Conservation (phyloP, 73 alveolate genomes). For the Tetrahymena malaccensis region DNA sequence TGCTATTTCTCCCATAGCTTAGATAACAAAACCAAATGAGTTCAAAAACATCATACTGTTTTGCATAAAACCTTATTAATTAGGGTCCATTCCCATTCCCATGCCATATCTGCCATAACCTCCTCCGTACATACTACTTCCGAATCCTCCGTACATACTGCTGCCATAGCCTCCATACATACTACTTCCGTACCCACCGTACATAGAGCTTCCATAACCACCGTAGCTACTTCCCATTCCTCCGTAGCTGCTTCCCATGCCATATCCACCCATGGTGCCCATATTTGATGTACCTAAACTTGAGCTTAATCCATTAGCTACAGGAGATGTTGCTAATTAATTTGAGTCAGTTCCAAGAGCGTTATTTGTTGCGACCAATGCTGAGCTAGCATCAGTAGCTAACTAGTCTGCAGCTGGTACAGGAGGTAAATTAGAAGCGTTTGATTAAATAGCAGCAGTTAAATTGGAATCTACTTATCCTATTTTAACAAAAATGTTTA, state of each 20-base stretch:
- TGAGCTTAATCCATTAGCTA: neutral
- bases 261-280: neutral
- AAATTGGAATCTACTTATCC: neutral
- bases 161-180: neutral
- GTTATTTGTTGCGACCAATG: neutral
- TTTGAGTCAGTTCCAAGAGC: neutral
- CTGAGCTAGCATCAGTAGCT: neutral
- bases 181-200: neutral
- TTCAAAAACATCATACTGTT: neutral
- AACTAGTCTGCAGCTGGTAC: neutral
- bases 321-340: neutral
- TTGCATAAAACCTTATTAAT: neutral
- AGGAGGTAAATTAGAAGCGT: neutral
- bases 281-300: neutral
- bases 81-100: neutral
- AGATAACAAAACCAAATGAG: neutral
- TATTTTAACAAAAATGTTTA: neutral
- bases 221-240: neutral
- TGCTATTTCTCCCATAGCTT: neutral
- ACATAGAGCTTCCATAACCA: neutral
- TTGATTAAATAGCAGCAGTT: neutral
- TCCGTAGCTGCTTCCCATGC: neutral
- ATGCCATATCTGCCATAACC: neutral
- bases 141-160: neutral
- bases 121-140: neutral